Percentiles rank a stretch among this genome's conserved stretches.
Conservation (phyloP, 2,329 filamentous ascomycete genomes). For the Calonectria pteridis region DNA sequence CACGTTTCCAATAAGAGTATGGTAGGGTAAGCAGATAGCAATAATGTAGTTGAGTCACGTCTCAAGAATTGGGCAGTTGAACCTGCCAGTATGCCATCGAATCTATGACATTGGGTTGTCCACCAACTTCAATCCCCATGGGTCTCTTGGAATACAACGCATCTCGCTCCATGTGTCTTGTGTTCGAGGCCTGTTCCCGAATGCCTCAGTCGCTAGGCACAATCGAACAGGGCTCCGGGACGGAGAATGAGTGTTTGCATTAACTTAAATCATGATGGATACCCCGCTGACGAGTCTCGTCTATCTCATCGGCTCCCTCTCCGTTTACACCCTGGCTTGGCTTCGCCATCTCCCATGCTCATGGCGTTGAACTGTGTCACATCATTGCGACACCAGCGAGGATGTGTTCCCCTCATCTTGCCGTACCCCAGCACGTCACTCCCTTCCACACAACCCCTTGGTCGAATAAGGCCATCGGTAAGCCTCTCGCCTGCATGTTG, state of each 20-base stretch:
- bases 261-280: background rate
- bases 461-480: background rate
- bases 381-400: constrained; percentile 10
- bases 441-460: background rate
- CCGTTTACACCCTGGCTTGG: background rate
- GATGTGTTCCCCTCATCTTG: background rate
- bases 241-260: background rate
- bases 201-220: background rate
- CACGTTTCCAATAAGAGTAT: background rate
- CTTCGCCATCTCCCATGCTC: background rate
- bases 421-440: background rate
- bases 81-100: background rate
- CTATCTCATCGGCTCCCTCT: background rate
- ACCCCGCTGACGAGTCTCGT: background rate
- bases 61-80: background rate
- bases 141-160: background rate
- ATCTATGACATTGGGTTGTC: background rate
- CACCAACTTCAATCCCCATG: background rate
- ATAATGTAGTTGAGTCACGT: background rate
- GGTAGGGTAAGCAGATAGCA: background rate
- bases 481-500: constrained; percentile 5
- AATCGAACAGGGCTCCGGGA: background rate
- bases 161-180: background rate
- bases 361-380: background rate
- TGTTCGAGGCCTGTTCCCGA: background rate